Evolutionary conservation across 2,329 filamentous ascomycete species (phyloP).

Genomic region (Exophiala lecanii-corni): DNA sequence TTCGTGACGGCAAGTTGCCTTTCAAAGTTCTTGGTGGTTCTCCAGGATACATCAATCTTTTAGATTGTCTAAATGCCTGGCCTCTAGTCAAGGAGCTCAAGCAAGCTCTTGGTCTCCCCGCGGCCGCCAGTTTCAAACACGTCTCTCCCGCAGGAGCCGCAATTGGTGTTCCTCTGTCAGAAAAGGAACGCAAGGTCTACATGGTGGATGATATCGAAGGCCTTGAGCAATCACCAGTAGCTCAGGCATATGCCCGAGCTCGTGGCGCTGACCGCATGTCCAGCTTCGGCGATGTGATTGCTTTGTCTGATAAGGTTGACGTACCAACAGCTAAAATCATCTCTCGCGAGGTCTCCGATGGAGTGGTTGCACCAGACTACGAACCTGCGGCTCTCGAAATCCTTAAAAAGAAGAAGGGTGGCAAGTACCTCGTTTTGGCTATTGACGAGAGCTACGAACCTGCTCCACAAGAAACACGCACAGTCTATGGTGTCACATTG

Average conservation of each 20-base stretch:
- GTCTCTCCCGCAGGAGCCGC: conserved; percentile 95
- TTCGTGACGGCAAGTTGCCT: conserved; percentile 68
- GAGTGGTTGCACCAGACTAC: conserved; percentile 88
- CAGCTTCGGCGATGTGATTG: conserved; percentile 95
- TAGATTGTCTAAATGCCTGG: conserved; percentile 96
- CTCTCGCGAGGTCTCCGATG: conserved; percentile 94
- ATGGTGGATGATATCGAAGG: conserved; percentile 95
- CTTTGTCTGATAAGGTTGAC: conserved; percentile 85
- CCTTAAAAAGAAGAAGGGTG: conserved; percentile 95
- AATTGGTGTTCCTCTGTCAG: conserved; percentile 79
- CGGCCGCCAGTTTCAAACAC: conserved; percentile 98
- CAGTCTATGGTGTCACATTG: conserved; percentile 83
- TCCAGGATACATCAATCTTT: conserved; percentile 94
- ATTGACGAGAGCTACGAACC: conserved; percentile 87
- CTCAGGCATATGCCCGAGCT: conserved; percentile 92
- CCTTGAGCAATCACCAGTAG: conserved; percentile 77
- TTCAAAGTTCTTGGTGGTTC: conserved; percentile 89
- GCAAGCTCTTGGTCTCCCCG: conserved; percentile 77
- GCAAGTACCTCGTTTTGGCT: conserved; percentile 91
- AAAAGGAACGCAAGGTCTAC: conserved; percentile 92
- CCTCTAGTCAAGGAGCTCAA: conserved; percentile 94
- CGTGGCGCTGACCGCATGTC: conserved; percentile 97
- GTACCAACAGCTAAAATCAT: conserved; percentile 95
- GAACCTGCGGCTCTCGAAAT: conserved; percentile 81
- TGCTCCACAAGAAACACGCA: conserved; percentile 68